Percentiles rank a stretch among this genome's conserved stretches.
Conservation (phyloP, 163 green algal species). For the Scenedesmus sp. region DNA sequence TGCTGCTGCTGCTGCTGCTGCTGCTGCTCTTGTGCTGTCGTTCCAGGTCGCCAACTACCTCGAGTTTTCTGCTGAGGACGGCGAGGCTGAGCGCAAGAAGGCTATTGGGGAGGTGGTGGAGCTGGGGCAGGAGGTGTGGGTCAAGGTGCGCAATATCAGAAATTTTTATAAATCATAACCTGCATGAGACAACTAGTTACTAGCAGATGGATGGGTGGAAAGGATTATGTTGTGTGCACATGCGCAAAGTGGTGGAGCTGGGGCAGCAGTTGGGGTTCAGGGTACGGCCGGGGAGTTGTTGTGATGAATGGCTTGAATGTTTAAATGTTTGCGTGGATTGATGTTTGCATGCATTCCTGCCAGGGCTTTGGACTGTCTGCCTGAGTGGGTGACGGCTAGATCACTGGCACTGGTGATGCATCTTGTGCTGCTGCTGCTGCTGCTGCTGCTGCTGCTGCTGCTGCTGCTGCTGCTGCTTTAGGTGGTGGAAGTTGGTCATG, state of each 20-base stretch:
- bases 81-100: conserved; percentile 77
- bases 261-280: conserved; percentile 80
- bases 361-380: no score
- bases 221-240: background rate
- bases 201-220: no score
- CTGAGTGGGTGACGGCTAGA: no score
- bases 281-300: conserved; percentile 48
- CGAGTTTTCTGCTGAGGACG: conserved; percentile 67
- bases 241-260: conserved; percentile 62
- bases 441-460: no score
- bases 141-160: conserved; percentile 66
- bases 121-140: conserved; percentile 74
- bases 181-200: no score
- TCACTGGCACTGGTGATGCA: background rate
- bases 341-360: no score
- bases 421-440: background rate
- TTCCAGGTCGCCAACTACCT: conserved; percentile 69
- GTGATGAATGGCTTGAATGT: background rate
- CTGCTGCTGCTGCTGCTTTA: conserved; percentile 12
- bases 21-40: background rate
- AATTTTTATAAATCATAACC: no score
- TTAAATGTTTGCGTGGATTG: no score
- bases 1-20: background rate
- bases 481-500: conserved; percentile 77
- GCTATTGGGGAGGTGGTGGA: conserved; percentile 71